Evolutionary conservation across 371 early-diverging fungal species (phyloP), one percentile per base, ranked within the genome.

Genomic region (Lichtheimia corymbifera): DNA sequence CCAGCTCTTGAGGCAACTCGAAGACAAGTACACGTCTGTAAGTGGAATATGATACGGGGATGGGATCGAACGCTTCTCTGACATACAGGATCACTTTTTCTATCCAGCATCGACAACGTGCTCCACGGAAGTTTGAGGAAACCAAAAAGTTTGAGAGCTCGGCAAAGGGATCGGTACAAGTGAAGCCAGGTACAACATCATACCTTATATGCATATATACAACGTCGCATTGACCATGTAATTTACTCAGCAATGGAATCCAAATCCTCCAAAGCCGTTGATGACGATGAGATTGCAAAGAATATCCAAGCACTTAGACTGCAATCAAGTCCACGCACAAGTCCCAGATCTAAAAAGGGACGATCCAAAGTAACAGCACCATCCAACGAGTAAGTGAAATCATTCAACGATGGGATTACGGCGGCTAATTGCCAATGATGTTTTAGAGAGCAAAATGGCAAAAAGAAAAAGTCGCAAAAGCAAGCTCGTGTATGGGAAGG

Each of bases 41-140:
- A 35, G 35, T 35, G 35, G 22, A 2, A 22, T 22, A 57, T 1
- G 55, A n/a, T 28, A 20, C 24, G 20, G 18, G n/a, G 30, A 44
- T 27, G 24, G 13, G 25, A n/a, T 2, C 20, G 28, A 28, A 7
- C 11, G 35, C 11, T 6, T 20, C 22, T 18, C 27, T 56, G 2
- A 30, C 51, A n/a, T n/a, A 15, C 28, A 42, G 6, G 13, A 55
- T n/a, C 13, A 22, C n/a, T n/a, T n/a, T 22, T 22, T 22, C 13
- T 28, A 22, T 59, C 60, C 27, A 79, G 68, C 67, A 80, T 63
- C 68, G 76, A 61, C 64, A 73, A 57, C 70, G 72, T 18, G 85
- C 77, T 55, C 94, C 94, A 27, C 79, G 93, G 66, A 86, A 79
- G 70, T 96, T 96, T 71, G 90, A 94, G 59, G 83, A 94, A 17